These are phyloP conservation scores for Alternaria atra DNA, from an alignment of 2,329 filamentous ascomycete species.

Conservation along the genomic window DNA sequence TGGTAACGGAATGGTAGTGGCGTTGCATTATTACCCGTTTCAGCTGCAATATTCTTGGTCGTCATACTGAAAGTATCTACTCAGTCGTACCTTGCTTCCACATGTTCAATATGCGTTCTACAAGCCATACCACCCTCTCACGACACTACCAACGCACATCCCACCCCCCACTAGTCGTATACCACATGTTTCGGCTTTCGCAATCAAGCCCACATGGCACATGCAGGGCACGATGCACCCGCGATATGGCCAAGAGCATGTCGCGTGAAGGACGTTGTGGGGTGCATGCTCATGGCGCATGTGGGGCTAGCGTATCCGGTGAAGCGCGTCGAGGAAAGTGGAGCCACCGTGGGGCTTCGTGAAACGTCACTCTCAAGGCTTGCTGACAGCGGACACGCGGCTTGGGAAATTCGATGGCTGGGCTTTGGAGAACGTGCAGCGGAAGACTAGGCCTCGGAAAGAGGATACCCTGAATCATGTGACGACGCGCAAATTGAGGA, in stretches of 20 bases:
- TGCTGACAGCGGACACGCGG: neutral
- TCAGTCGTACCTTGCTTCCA: neutral
- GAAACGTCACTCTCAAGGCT: neutral
- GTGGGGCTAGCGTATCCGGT: slow-evolving; percentile 35
- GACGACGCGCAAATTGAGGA: neutral
- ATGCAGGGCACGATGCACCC: slow-evolving; percentile 4
- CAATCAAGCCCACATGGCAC: slow-evolving; percentile 9
- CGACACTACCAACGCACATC: neutral
- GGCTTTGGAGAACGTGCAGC: neutral
- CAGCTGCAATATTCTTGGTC: neutral
- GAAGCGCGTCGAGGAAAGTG: neutral
- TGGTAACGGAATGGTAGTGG: slow-evolving; percentile 41
- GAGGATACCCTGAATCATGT: neutral
- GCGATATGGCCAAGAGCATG: neutral
- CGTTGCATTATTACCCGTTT: slow-evolving; percentile 3
- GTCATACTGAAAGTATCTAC: neutral
- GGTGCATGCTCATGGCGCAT: slow-evolving; percentile 11
- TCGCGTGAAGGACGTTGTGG: slow-evolving; percentile 10
- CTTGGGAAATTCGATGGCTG: slow-evolving; percentile 1
- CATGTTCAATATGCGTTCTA: neutral
- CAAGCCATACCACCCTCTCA: neutral
- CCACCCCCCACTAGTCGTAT: neutral
- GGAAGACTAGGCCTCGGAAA: neutral
- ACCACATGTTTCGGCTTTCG: neutral
- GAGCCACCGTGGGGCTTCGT: slow-evolving; percentile 3